These are phyloP conservation scores for Bothriochloa decipiens DNA, from an alignment of 176 grass and related monocot species.

Conservation along the genomic window DNA sequence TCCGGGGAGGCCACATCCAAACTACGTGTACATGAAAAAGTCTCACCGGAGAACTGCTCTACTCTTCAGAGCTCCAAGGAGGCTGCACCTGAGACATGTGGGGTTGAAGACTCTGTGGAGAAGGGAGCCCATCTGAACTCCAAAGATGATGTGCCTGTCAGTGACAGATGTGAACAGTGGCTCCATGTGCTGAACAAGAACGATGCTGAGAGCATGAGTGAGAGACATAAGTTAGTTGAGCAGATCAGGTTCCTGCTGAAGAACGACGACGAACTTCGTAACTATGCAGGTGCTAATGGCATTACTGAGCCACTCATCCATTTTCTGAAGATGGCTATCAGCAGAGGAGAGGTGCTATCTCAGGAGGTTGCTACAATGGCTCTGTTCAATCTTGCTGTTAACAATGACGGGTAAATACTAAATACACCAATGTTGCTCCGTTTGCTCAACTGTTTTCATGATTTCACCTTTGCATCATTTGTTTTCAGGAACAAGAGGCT, in stretches of 20 bases:
- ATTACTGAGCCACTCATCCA: conserved; percentile 61
- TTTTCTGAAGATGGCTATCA: conserved; percentile 57
- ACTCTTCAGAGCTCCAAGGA: conserved; percentile 22
- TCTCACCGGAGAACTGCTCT: conserved; percentile 10
- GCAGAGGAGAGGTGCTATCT: conserved; percentile 52
- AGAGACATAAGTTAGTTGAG: conserved; percentile 56
- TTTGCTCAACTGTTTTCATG: neutral
- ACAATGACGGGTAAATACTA: conserved; percentile 69
- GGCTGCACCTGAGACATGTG: conserved; percentile 49
- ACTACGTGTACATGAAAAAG: conserved; percentile 38
- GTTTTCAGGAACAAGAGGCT: conserved; percentile 74
- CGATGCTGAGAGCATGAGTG: conserved; percentile 29
- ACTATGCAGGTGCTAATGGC: conserved; percentile 62
- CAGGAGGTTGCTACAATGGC: conserved; percentile 76
- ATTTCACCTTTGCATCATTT: neutral
- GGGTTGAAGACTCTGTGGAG: conserved; percentile 30
- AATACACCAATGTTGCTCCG: neutral
- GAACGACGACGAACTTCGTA: conserved; percentile 63
- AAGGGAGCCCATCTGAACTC: conserved; percentile 25
- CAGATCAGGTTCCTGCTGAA: conserved; percentile 74
- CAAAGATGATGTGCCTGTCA: conserved; percentile 34
- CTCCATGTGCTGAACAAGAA: conserved; percentile 50
- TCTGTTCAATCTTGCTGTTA: conserved; percentile 89
- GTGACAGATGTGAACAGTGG: conserved; percentile 59
- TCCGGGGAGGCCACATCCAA: conserved; percentile 36